Conservation (phyloP, 345 rosid genomes). For the Toxicodendron radicans region DNA sequence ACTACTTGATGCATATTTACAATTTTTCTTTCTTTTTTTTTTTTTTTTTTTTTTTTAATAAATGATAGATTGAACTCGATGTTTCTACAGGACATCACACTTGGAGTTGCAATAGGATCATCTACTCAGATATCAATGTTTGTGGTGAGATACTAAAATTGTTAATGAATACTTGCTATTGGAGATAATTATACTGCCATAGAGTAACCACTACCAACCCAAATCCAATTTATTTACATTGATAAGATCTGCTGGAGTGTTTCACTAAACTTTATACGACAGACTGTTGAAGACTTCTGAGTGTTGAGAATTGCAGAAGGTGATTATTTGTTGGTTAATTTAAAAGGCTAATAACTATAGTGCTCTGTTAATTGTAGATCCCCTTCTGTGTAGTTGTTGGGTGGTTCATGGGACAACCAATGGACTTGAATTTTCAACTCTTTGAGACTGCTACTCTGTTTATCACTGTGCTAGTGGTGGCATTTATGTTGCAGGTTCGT, state of each 20-base stretch:
- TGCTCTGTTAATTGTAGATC: constrained; percentile 31
- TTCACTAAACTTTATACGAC: neutral
- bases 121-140: constrained; percentile 99
- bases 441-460: constrained; percentile 56
- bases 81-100: constrained; percentile 70
- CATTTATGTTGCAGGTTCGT: constrained; percentile 56
- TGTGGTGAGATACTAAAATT: constrained; percentile 52
- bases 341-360: neutral
- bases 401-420: constrained; percentile 46
- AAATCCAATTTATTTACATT: neutral
- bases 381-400: constrained; percentile 58
- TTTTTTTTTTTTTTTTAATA: neutral
- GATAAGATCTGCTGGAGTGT: neutral
- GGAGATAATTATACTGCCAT: neutral
- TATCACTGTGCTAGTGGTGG: constrained; percentile 54
- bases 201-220: neutral
- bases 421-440: constrained; percentile 53
- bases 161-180: neutral
- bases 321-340: neutral
- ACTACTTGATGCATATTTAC: neutral
- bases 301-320: neutral
- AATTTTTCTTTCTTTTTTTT: too few relatives aligned
- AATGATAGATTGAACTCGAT: neutral
- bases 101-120: constrained; percentile 98
- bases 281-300: neutral